A percentile compares a stretch with the other conserved stretches of the same genome.
Conservation (phyloP, 495 filamentous ascomycete species). For the Choiromyces venosus region DNA sequence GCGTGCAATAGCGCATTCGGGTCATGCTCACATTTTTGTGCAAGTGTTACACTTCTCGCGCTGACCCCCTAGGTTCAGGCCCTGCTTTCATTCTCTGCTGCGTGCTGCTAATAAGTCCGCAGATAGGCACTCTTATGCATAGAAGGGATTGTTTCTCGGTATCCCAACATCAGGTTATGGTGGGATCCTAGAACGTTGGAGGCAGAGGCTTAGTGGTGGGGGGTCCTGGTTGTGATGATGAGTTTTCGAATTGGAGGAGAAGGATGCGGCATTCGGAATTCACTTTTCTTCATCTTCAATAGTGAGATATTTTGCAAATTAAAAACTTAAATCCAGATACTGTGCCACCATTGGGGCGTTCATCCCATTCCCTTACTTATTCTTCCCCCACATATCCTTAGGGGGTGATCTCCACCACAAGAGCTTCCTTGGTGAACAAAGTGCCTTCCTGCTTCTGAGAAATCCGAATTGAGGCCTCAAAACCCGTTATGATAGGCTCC, state of each 20-base stretch:
- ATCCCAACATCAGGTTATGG: too few species aligned
- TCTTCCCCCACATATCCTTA: not conserved
- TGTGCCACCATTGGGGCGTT: not conserved
- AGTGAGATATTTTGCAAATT: not conserved
- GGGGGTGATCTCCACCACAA: not conserved
- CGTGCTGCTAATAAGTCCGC: not conserved
- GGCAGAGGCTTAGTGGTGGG: not conserved
- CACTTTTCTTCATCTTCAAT: not conserved
- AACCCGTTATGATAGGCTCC: not conserved
- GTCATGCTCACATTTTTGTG: conserved; percentile 50
- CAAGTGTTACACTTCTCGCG: conserved; percentile 28
- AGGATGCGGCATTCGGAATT: not conserved
- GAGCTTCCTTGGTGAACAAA: not conserved
- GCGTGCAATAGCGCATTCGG: conserved; percentile 52
- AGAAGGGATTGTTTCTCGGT: not conserved
- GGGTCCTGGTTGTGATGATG: not conserved
- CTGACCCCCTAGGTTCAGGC: conserved; percentile 19
- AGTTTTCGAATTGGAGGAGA: not conserved
- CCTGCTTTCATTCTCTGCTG: not conserved
- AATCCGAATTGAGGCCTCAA: not conserved
- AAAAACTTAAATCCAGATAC: not conserved
- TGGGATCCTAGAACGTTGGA: too few species aligned
- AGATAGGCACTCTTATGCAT: not conserved
- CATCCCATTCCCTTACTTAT: not conserved
- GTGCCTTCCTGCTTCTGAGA: not conserved